phyloP scores from a whole-genome alignment of 805 yeast species.

The Maudiozyma barnettii region DNA sequence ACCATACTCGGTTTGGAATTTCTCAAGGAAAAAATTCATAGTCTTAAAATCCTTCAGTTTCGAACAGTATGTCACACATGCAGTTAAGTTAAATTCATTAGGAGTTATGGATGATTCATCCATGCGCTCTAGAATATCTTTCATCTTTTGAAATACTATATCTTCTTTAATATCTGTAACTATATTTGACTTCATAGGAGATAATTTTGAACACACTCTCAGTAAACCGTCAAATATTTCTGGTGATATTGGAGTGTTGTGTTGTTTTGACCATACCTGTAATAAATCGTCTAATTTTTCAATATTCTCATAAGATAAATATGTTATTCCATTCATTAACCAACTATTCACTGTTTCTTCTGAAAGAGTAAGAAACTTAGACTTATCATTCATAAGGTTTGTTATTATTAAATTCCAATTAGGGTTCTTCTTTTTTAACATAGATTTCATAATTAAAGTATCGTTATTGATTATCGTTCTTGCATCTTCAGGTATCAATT shows the following conservation, averaged over 20 bases:
- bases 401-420: constrained; percentile 24
- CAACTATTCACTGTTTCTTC: constrained; percentile 4
- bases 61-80: constrained; percentile 19
- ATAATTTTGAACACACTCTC: constrained; percentile 11
- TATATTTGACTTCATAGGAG: background rate
- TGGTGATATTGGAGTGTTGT: constrained; percentile 7
- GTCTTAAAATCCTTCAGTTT: constrained; percentile 12
- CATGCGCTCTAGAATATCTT: constrained; percentile 13
- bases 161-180: constrained; percentile 1
- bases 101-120: constrained; percentile 10
- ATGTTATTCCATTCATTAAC: constrained; percentile 7
- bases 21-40: constrained; percentile 20
- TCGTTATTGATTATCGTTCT: constrained; percentile 18
- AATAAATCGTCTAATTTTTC: constrained; percentile 21
- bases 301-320: constrained; percentile 19
- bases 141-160: constrained; percentile 12
- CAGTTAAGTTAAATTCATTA: constrained; percentile 16
- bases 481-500: constrained; percentile 15
- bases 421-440: constrained; percentile 15
- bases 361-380: constrained; percentile 9
- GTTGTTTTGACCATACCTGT: constrained; percentile 9
- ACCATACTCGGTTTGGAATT: constrained; percentile 18
- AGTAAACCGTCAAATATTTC: constrained; percentile 23
- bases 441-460: constrained; percentile 13
- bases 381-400: constrained; percentile 8